Conservation (phyloP, 225 moss, liverwort and hornwort species). For the Bryum argenteum region DNA sequence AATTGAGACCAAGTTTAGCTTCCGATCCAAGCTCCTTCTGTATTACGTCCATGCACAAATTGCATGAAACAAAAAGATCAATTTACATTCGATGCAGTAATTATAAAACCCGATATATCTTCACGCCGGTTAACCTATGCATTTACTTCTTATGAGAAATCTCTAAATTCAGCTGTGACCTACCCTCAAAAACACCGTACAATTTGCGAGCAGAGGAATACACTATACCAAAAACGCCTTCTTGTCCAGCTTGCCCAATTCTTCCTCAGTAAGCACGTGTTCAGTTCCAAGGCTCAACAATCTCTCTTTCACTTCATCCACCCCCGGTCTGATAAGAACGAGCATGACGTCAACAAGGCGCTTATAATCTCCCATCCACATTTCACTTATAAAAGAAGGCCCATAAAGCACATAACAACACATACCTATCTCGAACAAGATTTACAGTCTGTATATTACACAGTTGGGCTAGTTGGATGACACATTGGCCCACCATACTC, state of each 20-base stretch:
- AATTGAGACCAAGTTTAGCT: slow-evolving; percentile 79
- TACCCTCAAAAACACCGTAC: slow-evolving; percentile 14
- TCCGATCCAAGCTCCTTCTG: slow-evolving; percentile 47
- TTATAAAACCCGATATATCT: slow-evolving; percentile 7
- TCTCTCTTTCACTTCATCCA: slow-evolving; percentile 52
- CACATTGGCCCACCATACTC: slow-evolving; percentile 92
- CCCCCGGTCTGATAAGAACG: slow-evolving; percentile 43
- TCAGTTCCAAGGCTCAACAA: slow-evolving; percentile 53
- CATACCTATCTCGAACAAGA: slow-evolving; percentile 86
- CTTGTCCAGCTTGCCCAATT: slow-evolving; percentile 55
- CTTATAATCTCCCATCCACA: slow-evolving; percentile 19
- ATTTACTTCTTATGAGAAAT: too few relatives aligned
- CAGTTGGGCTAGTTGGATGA: slow-evolving; percentile 76
- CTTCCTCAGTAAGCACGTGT: slow-evolving; percentile 57
- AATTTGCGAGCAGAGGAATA: slow-evolving; percentile 18
- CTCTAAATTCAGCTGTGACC: not conserved
- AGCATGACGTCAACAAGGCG: slow-evolving; percentile 16
- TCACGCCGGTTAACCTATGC: not conserved
- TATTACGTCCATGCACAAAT: slow-evolving; percentile 14
- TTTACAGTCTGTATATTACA: slow-evolving; percentile 72
- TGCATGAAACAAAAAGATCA: slow-evolving; percentile 11
- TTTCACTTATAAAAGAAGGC: slow-evolving; percentile 20
- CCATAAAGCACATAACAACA: slow-evolving; percentile 17
- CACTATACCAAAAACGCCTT: slow-evolving; percentile 43
- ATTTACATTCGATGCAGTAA: slow-evolving; percentile 15